Evolutionary conservation across 2,329 filamentous ascomycete species (phyloP), one percentile per base, ranked within the genome.

Genomic region (Fusarium sublunatum): DNA sequence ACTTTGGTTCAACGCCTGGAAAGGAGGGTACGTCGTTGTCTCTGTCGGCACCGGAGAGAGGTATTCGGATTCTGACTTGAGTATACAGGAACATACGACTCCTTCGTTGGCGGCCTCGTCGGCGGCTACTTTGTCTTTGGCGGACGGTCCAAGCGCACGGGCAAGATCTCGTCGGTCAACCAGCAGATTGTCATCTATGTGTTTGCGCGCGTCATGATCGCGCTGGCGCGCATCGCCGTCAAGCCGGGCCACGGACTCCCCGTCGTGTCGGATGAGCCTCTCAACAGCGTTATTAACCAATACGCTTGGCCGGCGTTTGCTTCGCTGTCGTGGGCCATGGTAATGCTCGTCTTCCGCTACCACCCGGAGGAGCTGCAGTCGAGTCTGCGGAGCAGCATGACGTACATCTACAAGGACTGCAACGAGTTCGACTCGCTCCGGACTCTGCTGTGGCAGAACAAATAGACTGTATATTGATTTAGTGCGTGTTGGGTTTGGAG

Each of bases 101-200:
- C 88, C 60, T 95, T 99, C 78, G 77, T 97, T 59, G 91, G 92
- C 10, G 95, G 95, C 7, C 81, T 97, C 7, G 74, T 96, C 42
- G 95, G 95, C 72, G 95, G 95, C 49, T 99, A 98, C 82, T 79
- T 92, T 61, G 92, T 98, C 63, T 99, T 99, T 75, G 95, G 94
- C 44, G 77, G 82, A 38, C 82, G 85, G 58, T 85, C 83, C 38
- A 77, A 75, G 70, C 89, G 91, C 58, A 81, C 78, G 34, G 89
- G 89, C 69, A 85, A 85, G 75, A 88, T 92, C 72, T 91, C 89
- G 60, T 90, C 87, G 64, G 90, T 97, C 62, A 96, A 89, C 79
- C 92, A 97, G 82, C 94, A 99, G 83, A 99, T 99, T 75, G 93
- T 97, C 76, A 91, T 98, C 71, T 99, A 99, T 81, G 91, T 99